A percentile compares a stretch with the other conserved stretches of the same genome.
Conservation (phyloP, 2,329 filamentous ascomycete genomes). For the Colletotrichum sansevieriae region DNA sequence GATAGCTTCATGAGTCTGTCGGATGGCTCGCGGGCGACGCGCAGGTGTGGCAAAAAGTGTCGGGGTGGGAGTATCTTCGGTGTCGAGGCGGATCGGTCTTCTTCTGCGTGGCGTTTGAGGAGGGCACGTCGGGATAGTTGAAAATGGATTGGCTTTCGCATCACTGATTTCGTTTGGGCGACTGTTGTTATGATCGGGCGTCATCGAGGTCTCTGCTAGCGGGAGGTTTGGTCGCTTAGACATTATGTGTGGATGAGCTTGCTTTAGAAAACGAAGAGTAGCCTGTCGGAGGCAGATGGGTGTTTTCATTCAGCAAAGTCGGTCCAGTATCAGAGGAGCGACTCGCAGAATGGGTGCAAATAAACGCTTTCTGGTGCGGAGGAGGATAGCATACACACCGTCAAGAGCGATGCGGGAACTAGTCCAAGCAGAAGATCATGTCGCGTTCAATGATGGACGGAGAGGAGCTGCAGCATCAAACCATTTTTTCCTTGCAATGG, state of each 20-base stretch:
- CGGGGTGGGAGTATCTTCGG: neutral
- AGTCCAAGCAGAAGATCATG: neutral
- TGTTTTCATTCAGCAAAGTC: neutral
- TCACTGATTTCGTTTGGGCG: neutral
- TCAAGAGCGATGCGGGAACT: neutral
- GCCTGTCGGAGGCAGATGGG: neutral
- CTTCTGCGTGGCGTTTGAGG: neutral
- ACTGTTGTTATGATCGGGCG: neutral
- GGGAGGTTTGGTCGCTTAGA: neutral
- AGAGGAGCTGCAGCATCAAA: neutral
- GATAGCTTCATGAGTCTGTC: neutral
- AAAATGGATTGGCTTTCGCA: neutral
- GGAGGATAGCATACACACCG: neutral
- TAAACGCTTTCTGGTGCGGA: neutral
- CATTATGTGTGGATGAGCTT: neutral
- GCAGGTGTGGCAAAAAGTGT: constrained; percentile 5
- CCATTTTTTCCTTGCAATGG: neutral
- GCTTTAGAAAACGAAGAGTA: neutral
- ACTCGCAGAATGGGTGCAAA: neutral
- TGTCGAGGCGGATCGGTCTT: neutral
- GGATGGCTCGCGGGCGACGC: neutral
- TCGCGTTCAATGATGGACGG: neutral
- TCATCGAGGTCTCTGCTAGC: neutral
- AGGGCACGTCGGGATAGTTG: neutral
- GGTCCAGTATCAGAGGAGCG: neutral